Conservation (phyloP, 2,329 filamentous ascomycete genomes). For the Penicillium brevicompactum region DNA sequence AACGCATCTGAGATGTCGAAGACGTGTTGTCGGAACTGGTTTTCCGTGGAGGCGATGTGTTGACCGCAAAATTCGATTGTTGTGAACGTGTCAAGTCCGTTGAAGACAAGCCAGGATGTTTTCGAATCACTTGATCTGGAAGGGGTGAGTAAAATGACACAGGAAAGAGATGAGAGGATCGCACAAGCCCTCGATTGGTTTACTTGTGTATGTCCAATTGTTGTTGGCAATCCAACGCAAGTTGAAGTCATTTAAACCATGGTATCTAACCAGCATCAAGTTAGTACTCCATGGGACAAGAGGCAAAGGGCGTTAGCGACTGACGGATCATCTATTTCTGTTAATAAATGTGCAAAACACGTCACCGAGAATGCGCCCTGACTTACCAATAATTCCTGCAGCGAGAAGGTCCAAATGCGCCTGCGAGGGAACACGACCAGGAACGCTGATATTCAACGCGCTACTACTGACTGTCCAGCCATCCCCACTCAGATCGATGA, state of each 20-base stretch:
- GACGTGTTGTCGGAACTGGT: slow-evolving; percentile 65
- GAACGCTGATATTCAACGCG: slow-evolving; percentile 54
- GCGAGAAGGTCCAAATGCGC: slow-evolving; percentile 61
- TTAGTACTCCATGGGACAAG: background rate
- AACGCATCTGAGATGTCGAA: slow-evolving; percentile 58
- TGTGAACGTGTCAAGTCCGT: slow-evolving; percentile 64
- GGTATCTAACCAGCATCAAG: slow-evolving; percentile 40
- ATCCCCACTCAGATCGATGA: slow-evolving; percentile 46
- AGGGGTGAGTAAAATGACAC: background rate
- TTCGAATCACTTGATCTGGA: slow-evolving; percentile 32
- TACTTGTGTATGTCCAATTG: slow-evolving; percentile 65
- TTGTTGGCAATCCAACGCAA: slow-evolving; percentile 60
- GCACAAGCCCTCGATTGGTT: slow-evolving; percentile 46
- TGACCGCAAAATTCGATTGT: slow-evolving; percentile 58
- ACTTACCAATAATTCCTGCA: slow-evolving; percentile 56
- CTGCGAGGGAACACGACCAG: slow-evolving; percentile 59
- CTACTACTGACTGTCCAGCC: slow-evolving; percentile 51
- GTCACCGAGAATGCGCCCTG: slow-evolving; percentile 1
- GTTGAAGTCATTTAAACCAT: slow-evolving; percentile 62
- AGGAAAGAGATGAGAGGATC: slow-evolving; percentile 12
- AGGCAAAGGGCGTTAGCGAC: slow-evolving; percentile 8
- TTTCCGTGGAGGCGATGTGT: slow-evolving; percentile 59
- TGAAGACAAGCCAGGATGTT: slow-evolving; percentile 60
- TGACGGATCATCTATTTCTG: slow-evolving; percentile 36
- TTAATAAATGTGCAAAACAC: background rate